Conservation (phyloP, 176 grass and related monocot genomes). For the Pontederia crassipes region DNA sequence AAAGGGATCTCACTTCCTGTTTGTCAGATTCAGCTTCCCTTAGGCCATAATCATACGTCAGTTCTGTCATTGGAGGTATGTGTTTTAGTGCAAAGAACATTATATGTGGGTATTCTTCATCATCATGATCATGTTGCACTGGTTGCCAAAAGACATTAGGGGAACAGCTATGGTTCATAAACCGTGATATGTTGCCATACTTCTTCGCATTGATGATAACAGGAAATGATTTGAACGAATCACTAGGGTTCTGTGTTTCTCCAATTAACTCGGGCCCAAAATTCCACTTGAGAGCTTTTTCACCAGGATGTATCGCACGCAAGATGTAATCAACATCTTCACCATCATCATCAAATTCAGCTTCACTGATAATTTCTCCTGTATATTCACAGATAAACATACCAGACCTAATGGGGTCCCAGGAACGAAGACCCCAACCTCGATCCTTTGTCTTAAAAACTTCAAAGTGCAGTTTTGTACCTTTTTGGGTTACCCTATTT, state of each 20-base stretch:
- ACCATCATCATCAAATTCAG: conserved; percentile 15
- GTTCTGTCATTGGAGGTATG: conserved; percentile 73
- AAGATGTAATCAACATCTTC: conserved; percentile 66
- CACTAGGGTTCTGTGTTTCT: conserved; percentile 25
- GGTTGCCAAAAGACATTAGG: conserved; percentile 87
- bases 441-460: conserved; percentile 48
- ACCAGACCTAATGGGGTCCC: conserved; percentile 69
- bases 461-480: conserved; percentile 54
- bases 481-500: conserved; percentile 70
- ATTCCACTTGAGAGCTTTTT: conserved; percentile 72
- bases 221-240: conserved; percentile 40
- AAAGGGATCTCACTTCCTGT: background rate
- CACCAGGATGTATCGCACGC: conserved; percentile 33
- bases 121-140: conserved; percentile 47
- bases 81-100: conserved; percentile 74
- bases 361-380: conserved; percentile 44
- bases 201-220: conserved; percentile 59
- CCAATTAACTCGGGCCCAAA: conserved; percentile 45
- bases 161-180: conserved; percentile 85
- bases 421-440: conserved; percentile 72
- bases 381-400: conserved; percentile 75
- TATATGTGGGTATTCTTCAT: conserved; percentile 42
- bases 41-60: conserved; percentile 62
- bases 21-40: conserved; percentile 16
- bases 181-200: conserved; percentile 53